Evolutionary conservation across 495 filamentous ascomycete genomes (phyloP), one percentile per base, ranked within the genome.

Genomic region (Xylaria venustula): DNA sequence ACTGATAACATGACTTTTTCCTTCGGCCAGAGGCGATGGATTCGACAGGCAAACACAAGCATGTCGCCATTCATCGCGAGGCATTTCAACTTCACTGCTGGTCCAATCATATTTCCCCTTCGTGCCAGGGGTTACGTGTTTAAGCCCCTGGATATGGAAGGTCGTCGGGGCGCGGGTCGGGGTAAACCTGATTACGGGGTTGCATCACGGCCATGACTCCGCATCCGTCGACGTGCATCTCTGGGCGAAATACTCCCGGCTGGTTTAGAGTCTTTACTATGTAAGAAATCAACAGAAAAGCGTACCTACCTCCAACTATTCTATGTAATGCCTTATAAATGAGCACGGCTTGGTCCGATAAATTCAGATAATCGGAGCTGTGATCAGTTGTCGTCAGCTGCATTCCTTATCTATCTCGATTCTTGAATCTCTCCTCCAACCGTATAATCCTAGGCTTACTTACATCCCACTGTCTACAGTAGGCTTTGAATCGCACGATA

Each of bases 121-220:
- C 34, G 19, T 26, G 36, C 22, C 51, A 54, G 23, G 37, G 51
- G 36, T 20, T 54, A 42, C 51, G 51, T 42, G 51, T 54, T 4
- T 54, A 42, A 28, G 34, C 23, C 34, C 17, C 51, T 42, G 7
- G 22, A 54, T 54, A 42, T 14, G 51, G 51, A 54, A 54, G 51
- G 51, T 54, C 36, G 22, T 41, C 11, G 36, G 23, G n/a, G 9
- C 1, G 2, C 26, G 22, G 1, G 51, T 14, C 23, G 36, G 32
- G 51, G 51, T 28, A 19, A 30, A 54, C 51, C 19, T 54, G 51
- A 54, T 54, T 54, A 54, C 28, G 51, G 51, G 51, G 51, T 54
- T 42, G 51, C 23, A 52, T 52, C 25, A 14, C 32, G 17, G 49
- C 5, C 15, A 52, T 52, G 49, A 40, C 19, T n/a, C 30, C 49